These are phyloP conservation scores for Entomortierella lignicola DNA, from an alignment of 192 early-diverging fungal genomes.

Conservation along the genomic window DNA sequence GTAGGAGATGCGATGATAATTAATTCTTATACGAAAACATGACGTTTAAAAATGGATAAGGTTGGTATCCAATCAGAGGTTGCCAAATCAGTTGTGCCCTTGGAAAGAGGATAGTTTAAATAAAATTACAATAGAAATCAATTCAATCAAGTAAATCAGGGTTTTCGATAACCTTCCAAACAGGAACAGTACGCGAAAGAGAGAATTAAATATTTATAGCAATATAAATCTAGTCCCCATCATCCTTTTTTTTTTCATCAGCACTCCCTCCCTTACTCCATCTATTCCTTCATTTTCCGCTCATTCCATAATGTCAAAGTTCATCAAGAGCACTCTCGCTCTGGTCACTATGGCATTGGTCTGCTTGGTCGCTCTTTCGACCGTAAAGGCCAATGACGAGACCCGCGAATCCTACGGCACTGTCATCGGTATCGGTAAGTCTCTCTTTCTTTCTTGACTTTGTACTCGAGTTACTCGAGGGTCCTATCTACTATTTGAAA, in stretches of 20 bases:
- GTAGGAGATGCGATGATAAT: no score
- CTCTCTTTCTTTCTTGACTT: not conserved
- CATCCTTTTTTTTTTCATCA: conserved; percentile 28
- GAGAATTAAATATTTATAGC: not conserved
- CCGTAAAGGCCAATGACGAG: conserved; percentile 55
- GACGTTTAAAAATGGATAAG: no score
- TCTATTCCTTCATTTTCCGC: conserved; percentile 4
- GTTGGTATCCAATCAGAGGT: no score
- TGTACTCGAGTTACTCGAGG: not conserved
- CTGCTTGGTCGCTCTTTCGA: conserved; percentile 47
- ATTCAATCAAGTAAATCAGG: no score
- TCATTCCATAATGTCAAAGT: conserved; percentile 48
- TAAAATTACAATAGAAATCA: no score
- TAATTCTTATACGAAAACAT: no score
- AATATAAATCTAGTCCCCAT: conserved; percentile 6
- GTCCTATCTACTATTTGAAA: no score
- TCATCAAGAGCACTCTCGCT: conserved; percentile 51
- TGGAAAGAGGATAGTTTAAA: no score
- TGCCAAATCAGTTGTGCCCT: no score
- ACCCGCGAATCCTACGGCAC: conserved; percentile 44
- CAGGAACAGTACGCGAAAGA: not conserved
- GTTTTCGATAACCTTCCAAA: not conserved
- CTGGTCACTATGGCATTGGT: conserved; percentile 50
- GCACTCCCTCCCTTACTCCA: conserved; percentile 2
- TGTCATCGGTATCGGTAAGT: conserved; percentile 58